Evolutionary conservation across 371 early-diverging fungal species (phyloP).

Genomic region (Dichotomocladium elegans): DNA sequence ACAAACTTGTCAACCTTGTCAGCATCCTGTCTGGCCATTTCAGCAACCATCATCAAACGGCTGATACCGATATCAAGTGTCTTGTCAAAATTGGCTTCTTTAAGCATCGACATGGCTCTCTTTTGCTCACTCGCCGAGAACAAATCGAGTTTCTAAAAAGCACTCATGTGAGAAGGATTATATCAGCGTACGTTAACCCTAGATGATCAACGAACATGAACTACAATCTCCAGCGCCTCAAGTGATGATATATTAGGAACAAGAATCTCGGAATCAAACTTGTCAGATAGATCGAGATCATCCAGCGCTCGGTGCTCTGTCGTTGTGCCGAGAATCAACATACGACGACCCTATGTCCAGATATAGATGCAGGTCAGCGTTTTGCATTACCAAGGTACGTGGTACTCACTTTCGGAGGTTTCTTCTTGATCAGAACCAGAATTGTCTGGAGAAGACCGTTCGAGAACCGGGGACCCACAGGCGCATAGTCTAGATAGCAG

Average conservation of each 20-base stretch:
- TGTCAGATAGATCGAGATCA: slow-evolving; percentile 84
- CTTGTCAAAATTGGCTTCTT: slow-evolving; percentile 49
- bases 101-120: slow-evolving; percentile 49
- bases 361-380: too few species aligned
- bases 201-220: slow-evolving; percentile 31
- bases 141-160: slow-evolving; percentile 45
- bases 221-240: slow-evolving; percentile 65
- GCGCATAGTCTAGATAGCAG: slow-evolving; percentile 94
- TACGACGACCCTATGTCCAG: slow-evolving; percentile 59
- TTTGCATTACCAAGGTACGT: neutral
- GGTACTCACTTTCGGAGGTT: slow-evolving; percentile 73
- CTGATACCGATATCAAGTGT: slow-evolving; percentile 83
- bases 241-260: slow-evolving; percentile 66
- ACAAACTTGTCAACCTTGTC: slow-evolving; percentile 63
- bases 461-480: slow-evolving; percentile 98
- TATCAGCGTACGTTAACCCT: neutral
- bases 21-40: slow-evolving; percentile 83
- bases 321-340: slow-evolving; percentile 88
- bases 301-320: slow-evolving; percentile 76
- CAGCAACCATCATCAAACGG: slow-evolving; percentile 82
- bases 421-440: slow-evolving; percentile 85
- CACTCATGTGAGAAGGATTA: neutral
- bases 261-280: slow-evolving; percentile 82
- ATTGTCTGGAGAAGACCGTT: slow-evolving; percentile 96
- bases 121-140: slow-evolving; percentile 61